phyloP scores from a whole-genome alignment of 768 basidiomycete species.

The Auriscalpium microsporum region DNA sequence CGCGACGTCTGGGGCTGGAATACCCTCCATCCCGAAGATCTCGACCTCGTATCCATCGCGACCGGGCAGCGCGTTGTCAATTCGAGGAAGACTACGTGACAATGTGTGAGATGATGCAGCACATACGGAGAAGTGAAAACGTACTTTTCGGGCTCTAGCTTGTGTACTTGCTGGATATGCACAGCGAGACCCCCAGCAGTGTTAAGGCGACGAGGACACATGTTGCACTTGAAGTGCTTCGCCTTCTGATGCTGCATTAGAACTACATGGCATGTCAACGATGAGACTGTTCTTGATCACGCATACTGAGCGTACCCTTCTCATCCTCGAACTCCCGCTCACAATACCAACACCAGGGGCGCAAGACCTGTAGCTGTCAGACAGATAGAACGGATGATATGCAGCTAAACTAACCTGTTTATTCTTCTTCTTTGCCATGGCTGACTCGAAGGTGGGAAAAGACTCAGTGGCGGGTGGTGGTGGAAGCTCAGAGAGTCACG shows the following conservation, averaged over 20 bases:
- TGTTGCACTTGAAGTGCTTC: conserved; percentile 96
- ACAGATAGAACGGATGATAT: neutral
- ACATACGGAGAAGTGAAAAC: neutral
- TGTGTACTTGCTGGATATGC: conserved; percentile 98
- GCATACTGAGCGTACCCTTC: conserved; percentile 56
- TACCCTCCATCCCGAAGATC: conserved; percentile 99
- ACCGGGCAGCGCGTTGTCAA: conserved; percentile 93
- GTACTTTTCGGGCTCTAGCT: conserved; percentile 85
- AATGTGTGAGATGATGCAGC: conserved; percentile 4
- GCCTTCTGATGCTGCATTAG: conserved; percentile 99
- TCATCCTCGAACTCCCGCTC: conserved; percentile 99
- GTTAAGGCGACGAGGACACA: conserved; percentile 92
- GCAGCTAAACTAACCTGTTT: conserved; percentile 31
- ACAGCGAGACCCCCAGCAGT: conserved; percentile 97
- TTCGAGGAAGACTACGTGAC: conserved; percentile 57
- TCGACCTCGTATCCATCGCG: conserved; percentile 98
- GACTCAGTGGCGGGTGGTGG: no score
- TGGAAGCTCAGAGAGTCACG: no score
- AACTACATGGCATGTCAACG: conserved; percentile 38
- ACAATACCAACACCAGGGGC: conserved; percentile 99
- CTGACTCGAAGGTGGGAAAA: no score
- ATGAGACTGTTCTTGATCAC: neutral
- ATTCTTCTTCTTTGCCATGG: conserved; percentile 49
- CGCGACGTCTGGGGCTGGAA: conserved; percentile 87
- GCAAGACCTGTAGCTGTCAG: conserved; percentile 47